Percentiles rank a stretch among this genome's conserved stretches.
Conservation (phyloP, 805 yeast species). For the Phaffomyces thermotolerans region DNA sequence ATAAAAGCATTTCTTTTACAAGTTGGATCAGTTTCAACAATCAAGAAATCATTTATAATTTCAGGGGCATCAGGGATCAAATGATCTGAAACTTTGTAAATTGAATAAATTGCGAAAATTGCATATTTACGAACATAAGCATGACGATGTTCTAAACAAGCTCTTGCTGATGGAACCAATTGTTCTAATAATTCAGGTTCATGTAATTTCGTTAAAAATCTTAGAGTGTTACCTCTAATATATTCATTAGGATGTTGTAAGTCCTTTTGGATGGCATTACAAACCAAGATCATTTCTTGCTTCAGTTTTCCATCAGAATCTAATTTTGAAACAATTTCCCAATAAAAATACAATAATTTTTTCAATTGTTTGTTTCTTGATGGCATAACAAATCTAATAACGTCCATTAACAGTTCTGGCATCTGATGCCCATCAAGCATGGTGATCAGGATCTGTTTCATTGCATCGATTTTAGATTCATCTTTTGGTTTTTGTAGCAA, state of each 20-base stretch:
- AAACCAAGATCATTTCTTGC: conserved; percentile 97
- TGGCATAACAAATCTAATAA: conserved; percentile 96
- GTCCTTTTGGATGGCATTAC: conserved; percentile 96
- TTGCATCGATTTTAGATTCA: conserved; percentile 78
- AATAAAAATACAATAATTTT: conserved; percentile 87
- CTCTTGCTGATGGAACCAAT: conserved; percentile 84
- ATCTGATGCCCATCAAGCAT: conserved; percentile 90
- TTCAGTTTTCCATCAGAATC: conserved; percentile 85
- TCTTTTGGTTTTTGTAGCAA: conserved; percentile 85
- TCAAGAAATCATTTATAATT: conserved; percentile 62
- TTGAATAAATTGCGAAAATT: conserved; percentile 79
- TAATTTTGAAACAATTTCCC: conserved; percentile 96
- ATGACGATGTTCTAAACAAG: conserved; percentile 91
- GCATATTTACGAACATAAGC: conserved; percentile 98
- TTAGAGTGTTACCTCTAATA: conserved; percentile 89
- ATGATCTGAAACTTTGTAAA: conserved; percentile 76
- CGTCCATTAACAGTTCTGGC: conserved; percentile 93
- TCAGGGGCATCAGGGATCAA: conserved; percentile 95
- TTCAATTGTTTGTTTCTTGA: conserved; percentile 85
- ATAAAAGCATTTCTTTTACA: conserved; percentile 95
- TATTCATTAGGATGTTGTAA: conserved; percentile 97
- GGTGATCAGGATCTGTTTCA: conserved; percentile 78
- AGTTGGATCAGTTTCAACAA: conserved; percentile 82
- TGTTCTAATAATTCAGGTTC: conserved; percentile 95
- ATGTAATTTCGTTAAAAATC: conserved; percentile 82